These are phyloP conservation scores for Fraxinus sp. DNA, from an alignment of 305 asterid genomes.

Conservation along the genomic window DNA sequence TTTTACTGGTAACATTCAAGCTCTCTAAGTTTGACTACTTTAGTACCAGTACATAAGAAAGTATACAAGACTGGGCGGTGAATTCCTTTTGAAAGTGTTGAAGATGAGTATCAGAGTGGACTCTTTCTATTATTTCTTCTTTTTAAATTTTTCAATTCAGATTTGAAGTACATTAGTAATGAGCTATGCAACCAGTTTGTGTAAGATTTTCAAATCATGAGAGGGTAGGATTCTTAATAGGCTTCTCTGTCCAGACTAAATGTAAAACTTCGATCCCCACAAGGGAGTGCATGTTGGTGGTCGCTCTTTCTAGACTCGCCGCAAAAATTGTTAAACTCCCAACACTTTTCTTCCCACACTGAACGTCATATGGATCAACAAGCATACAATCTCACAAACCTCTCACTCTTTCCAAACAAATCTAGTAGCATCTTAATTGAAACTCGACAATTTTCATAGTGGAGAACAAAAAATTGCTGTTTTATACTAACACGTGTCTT, in stretches of 20 bases:
- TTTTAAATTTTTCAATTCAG: not conserved
- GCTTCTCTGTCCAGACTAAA: not conserved
- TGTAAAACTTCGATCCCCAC: not conserved
- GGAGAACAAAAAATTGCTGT: not conserved
- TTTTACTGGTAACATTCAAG: slow-evolving; percentile 26
- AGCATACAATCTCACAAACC: not conserved
- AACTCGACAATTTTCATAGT: not conserved
- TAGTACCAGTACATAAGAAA: not conserved
- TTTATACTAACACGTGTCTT: not conserved
- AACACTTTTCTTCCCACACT: not conserved
- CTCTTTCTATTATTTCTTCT: not conserved
- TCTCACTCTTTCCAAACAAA: not conserved
- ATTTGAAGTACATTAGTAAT: not conserved
- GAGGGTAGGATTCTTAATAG: not conserved
- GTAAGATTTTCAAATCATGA: not conserved
- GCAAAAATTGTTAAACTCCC: not conserved
- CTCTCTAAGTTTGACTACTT: not conserved
- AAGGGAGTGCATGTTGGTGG: not conserved
- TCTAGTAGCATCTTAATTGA: not conserved
- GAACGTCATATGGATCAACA: not conserved
- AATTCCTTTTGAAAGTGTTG: not conserved
- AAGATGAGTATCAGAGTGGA: not conserved
- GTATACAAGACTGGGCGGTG: not conserved
- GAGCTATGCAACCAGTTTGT: not conserved
- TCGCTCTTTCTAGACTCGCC: not conserved